Conservation (phyloP, 1,139 yeast genomes). For the Yamadazyma sp. region DNA sequence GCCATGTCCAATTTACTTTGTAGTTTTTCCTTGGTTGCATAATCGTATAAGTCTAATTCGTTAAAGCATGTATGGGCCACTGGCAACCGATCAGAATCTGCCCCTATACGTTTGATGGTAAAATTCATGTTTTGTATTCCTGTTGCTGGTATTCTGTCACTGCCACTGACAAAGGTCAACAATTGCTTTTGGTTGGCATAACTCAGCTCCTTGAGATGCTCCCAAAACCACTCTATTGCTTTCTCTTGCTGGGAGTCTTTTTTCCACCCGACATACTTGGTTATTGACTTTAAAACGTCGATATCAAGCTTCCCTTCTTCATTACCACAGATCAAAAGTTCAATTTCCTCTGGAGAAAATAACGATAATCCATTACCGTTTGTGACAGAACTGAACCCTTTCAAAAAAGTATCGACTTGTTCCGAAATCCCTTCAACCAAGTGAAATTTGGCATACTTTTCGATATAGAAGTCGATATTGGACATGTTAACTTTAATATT, state of each 20-base stretch:
- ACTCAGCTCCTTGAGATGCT: slow-evolving; percentile 50
- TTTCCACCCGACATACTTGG: slow-evolving; percentile 69
- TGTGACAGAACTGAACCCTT: slow-evolving; percentile 73
- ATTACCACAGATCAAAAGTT: slow-evolving; percentile 75
- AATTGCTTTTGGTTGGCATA: slow-evolving; percentile 57
- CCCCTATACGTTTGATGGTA: slow-evolving; percentile 58
- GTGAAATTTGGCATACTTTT: slow-evolving; percentile 59
- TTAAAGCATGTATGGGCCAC: slow-evolving; percentile 93
- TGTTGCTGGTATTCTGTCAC: slow-evolving; percentile 90
- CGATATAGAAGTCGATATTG: slow-evolving; percentile 62
- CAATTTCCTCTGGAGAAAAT: slow-evolving; percentile 80
- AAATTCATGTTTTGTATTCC: slow-evolving; percentile 76
- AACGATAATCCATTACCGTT: slow-evolving; percentile 79
- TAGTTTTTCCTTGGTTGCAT: slow-evolving; percentile 52
- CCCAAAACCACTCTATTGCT: slow-evolving; percentile 84
- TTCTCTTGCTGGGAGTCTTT: slow-evolving; percentile 20
- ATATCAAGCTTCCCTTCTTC: slow-evolving; percentile 66
- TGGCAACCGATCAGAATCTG: slow-evolving; percentile 60
- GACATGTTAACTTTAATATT: slow-evolving; percentile 49
- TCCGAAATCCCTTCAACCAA: slow-evolving; percentile 52
- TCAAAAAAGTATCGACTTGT: slow-evolving; percentile 58
- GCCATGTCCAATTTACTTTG: slow-evolving; percentile 61
- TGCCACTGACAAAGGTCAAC: slow-evolving; percentile 80
- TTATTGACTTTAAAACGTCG: slow-evolving; percentile 63
- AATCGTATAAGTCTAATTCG: slow-evolving; percentile 76